A percentile compares a stretch with the other conserved stretches of the same genome.
Evolutionary conservation across 2,329 filamentous ascomycete species (phyloP).

Genomic region (Helotiales sp.): DNA sequence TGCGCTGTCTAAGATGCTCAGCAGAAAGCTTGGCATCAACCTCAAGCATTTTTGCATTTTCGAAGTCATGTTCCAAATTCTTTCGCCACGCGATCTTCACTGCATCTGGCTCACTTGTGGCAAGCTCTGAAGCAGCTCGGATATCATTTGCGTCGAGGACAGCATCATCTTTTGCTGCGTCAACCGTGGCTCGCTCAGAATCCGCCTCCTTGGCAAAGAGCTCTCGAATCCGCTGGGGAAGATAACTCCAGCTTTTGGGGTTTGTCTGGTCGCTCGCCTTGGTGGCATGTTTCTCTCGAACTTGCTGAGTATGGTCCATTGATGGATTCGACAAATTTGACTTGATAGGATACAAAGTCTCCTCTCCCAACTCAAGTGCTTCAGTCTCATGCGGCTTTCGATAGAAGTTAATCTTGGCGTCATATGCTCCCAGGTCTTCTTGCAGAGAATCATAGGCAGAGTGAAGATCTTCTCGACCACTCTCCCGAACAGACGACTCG

Average conservation of each 20-base stretch:
- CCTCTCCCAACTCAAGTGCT: neutral
- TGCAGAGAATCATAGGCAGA: neutral
- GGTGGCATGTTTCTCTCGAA: neutral
- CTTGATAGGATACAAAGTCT: neutral
- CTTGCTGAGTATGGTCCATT: neutral
- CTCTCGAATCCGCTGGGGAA: neutral
- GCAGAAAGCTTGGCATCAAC: constrained; percentile 11
- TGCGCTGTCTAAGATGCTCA: constrained; percentile 17
- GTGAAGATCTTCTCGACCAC: neutral
- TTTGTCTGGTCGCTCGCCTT: neutral
- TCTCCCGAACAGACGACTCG: neutral
- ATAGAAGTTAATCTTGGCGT: constrained; percentile 11
- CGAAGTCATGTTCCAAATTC: constrained; percentile 30
- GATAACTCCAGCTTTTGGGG: neutral
- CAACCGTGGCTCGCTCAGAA: neutral
- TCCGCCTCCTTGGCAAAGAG: neutral
- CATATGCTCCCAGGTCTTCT: constrained; percentile 1
- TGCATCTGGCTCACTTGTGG: constrained; percentile 14
- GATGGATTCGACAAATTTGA: neutral
- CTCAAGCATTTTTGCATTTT: constrained; percentile 7
- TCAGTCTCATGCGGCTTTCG: neutral
- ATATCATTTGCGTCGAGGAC: constrained; percentile 28
- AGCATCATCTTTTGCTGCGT: constrained; percentile 19
- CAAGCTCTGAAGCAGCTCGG: constrained; percentile 25
- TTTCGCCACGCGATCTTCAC: constrained; percentile 30